Percentiles rank a stretch among this genome's conserved stretches.
Conservation (phyloP, 371 early-diverging fungal species). For the Rhizopus arrhizus region DNA sequence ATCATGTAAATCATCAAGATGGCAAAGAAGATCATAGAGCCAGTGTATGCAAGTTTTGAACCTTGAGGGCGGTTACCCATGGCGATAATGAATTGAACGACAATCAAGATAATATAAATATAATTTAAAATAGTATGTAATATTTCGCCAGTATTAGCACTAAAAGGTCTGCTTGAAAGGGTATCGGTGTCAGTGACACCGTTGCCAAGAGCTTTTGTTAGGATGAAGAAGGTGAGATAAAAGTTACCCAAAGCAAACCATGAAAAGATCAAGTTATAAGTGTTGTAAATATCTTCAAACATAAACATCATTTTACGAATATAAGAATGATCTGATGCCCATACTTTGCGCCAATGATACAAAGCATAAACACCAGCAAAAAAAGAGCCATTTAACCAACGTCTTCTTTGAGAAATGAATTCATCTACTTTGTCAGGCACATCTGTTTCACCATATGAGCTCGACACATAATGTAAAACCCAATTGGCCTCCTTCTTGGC, state of each 20-base stretch:
- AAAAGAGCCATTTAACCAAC: conserved; percentile 85
- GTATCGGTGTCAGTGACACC: conserved; percentile 24
- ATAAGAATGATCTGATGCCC: conserved; percentile 64
- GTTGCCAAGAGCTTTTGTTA: conserved; percentile 45
- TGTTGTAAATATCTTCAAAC: conserved; percentile 67
- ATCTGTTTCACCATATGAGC: conserved; percentile 82
- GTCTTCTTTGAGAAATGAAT: conserved; percentile 84
- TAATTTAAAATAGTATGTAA: conserved; percentile 50
- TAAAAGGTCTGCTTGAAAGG: conserved; percentile 31
- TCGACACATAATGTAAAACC: conserved; percentile 69
- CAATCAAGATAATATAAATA: conserved; percentile 66
- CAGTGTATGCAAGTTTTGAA: conserved; percentile 44
- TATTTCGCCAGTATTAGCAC: conserved; percentile 26
- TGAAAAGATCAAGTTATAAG: conserved; percentile 65
- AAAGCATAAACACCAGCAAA: conserved; percentile 68
- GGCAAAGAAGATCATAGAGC: conserved; percentile 55
- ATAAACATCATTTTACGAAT: conserved; percentile 66
- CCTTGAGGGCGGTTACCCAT: conserved; percentile 85
- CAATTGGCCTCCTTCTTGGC: conserved; percentile 73
- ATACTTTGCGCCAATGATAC: conserved; percentile 59
- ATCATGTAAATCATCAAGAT: conserved; percentile 63
- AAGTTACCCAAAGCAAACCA: conserved; percentile 79
- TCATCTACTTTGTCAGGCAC: conserved; percentile 78
- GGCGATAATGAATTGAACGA: conserved; percentile 68
- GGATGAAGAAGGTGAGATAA: conserved; percentile 82